phyloP scores from a whole-genome alignment of 768 basidiomycete genomes.

The Rhodotorula diobovata region DNA sequence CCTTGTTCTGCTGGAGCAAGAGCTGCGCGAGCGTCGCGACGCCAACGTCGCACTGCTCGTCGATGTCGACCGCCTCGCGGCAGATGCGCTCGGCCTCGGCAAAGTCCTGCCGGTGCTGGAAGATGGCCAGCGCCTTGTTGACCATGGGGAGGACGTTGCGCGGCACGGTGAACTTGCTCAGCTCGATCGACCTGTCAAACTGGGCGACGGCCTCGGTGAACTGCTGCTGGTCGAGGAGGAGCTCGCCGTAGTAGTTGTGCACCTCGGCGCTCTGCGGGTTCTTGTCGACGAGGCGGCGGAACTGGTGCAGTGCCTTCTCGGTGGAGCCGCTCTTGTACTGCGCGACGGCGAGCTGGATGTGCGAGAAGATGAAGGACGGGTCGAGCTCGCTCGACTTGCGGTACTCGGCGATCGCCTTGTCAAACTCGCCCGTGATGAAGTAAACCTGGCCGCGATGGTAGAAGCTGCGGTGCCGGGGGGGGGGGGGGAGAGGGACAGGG shows the following conservation, averaged over 20 bases:
- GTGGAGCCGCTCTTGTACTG: conserved; percentile 83
- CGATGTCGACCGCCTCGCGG: conserved; percentile 77
- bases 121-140: conserved; percentile 94
- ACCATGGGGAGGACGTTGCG: conserved; percentile 85
- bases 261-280: conserved; percentile 56
- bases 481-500: no score
- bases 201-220: conserved; percentile 78
- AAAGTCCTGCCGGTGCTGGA: conserved; percentile 92
- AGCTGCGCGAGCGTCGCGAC: conserved; percentile 93
- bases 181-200: conserved; percentile 84
- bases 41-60: conserved; percentile 92
- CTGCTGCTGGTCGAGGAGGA: conserved; percentile 83
- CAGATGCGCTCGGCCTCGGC: conserved; percentile 76
- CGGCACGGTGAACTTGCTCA: conserved; percentile 61
- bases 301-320: conserved; percentile 80
- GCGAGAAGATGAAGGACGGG: conserved; percentile 84
- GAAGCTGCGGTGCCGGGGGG: conserved; percentile 50
- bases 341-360: conserved; percentile 94
- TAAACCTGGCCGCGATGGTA: conserved; percentile 98
- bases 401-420: conserved; percentile 82
- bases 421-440: conserved; percentile 90
- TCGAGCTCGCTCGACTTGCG: conserved; percentile 83
- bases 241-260: conserved; percentile 67
- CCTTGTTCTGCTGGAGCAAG: conserved; percentile 80
- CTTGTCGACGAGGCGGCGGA: conserved; percentile 72